Evolutionary conservation across 345 rosid species (phyloP).

Genomic region (Hibiscus tridactylites): DNA sequence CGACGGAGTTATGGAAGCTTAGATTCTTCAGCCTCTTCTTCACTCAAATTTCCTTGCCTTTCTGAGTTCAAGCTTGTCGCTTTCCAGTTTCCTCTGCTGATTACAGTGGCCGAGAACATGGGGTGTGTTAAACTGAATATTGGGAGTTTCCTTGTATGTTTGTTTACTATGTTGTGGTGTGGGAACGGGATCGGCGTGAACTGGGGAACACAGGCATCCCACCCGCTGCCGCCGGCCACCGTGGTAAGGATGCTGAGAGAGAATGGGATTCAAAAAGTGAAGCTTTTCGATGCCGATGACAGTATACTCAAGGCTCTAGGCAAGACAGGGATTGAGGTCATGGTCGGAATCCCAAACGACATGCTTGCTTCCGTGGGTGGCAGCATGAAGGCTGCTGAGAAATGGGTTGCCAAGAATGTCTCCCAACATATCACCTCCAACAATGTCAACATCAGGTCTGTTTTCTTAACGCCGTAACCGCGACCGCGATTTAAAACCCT

Average conservation of each 20-base stretch:
- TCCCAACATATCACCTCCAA: constrained; percentile 45
- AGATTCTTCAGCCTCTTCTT: no score
- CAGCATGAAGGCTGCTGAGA: constrained; percentile 73
- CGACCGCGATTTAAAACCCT: no score
- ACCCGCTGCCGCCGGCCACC: constrained; percentile 64
- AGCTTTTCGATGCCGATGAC: constrained; percentile 88
- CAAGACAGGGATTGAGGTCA: constrained; percentile 69
- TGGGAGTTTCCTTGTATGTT: constrained; percentile 1
- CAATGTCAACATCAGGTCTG: constrained; percentile 73
- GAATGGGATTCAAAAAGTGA: constrained; percentile 66
- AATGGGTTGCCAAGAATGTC: constrained; percentile 87
- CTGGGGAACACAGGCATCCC: constrained; percentile 90
- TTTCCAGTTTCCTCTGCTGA: no score
- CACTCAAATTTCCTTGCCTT: no score
- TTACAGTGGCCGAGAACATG: neutral
- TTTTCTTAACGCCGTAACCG: neutral
- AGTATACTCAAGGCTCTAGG: constrained; percentile 65
- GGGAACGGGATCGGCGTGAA: constrained; percentile 63
- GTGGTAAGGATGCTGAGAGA: constrained; percentile 63
- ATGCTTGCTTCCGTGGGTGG: constrained; percentile 61
- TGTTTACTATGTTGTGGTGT: constrained; percentile 21
- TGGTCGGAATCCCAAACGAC: constrained; percentile 99
- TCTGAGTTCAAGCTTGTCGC: no score
- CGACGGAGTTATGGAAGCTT: no score
- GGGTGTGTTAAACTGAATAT: constrained; percentile 13